Conservation (phyloP, 306 rosid genomes). For the Cicer judaicum region DNA sequence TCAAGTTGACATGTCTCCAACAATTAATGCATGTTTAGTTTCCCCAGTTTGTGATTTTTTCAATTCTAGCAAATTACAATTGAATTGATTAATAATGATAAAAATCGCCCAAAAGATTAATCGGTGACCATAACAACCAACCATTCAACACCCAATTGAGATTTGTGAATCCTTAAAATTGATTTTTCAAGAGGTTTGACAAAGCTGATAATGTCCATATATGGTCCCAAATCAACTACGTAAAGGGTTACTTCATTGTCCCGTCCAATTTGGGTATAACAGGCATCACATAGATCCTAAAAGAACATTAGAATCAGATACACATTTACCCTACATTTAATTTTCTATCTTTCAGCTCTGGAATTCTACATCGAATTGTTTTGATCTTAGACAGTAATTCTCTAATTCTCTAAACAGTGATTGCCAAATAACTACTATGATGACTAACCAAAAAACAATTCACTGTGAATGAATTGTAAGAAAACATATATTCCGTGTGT, state of each 20-base stretch:
- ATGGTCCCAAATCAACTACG: conserved; percentile 6
- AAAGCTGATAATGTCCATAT: not conserved
- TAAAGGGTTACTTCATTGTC: not conserved
- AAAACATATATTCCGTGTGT: conserved; percentile 17
- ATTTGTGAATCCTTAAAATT: not conserved
- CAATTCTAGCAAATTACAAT: not conserved
- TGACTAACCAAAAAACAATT: conserved; percentile 17
- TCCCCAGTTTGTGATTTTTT: too few relatives aligned
- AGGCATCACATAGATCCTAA: conserved; percentile 15
- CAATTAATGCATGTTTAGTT: too few relatives aligned
- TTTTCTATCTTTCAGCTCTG: conserved; percentile 36
- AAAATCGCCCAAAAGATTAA: not conserved
- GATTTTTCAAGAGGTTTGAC: conserved; percentile 3
- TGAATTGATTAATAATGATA: not conserved
- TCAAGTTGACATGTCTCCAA: too few relatives aligned
- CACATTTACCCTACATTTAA: conserved; percentile 35
- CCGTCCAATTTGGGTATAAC: conserved; percentile 3
- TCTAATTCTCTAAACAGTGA: conserved; percentile 19
- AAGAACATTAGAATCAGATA: conserved; percentile 24
- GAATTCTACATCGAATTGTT: conserved; percentile 38
- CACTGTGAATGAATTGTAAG: conserved; percentile 33
- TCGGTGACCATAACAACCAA: not conserved
- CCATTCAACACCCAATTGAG: not conserved
- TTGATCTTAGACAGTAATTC: not conserved
- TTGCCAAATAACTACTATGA: conserved; percentile 39